Conservation (phyloP, 495 filamentous ascomycete species). For the Penicillium mononematosum region DNA sequence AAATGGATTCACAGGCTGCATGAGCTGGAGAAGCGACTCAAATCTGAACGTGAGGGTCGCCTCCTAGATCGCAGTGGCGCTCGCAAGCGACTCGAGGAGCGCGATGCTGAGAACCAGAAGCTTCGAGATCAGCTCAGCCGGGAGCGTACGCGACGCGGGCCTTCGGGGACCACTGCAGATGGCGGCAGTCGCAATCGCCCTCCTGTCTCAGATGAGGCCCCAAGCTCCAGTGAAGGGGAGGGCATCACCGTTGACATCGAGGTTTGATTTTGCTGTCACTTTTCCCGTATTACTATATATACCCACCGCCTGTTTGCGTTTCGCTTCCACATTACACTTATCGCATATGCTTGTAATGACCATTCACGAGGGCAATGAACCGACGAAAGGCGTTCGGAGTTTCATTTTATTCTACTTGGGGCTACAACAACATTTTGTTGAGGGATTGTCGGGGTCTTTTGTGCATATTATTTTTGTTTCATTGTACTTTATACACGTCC, state of each 20-base stretch:
- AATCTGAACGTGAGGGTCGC: slow-evolving; percentile 85
- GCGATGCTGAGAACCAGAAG: slow-evolving; percentile 71
- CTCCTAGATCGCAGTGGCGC: slow-evolving; percentile 80
- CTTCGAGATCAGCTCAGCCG: slow-evolving; percentile 68
- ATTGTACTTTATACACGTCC: slow-evolving; percentile 19
- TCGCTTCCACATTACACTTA: slow-evolving; percentile 6
- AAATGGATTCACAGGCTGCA: slow-evolving; percentile 82
- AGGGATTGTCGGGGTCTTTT: not conserved
- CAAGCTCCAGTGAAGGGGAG: slow-evolving; percentile 46
- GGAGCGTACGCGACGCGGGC: slow-evolving; percentile 51
- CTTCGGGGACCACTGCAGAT: slow-evolving; percentile 21
- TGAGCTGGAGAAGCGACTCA: slow-evolving; percentile 84
- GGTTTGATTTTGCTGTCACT: slow-evolving; percentile 28
- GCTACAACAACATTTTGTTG: not conserved
- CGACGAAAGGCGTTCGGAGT: slow-evolving; percentile 8
- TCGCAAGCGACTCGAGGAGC: slow-evolving; percentile 79
- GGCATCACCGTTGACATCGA: slow-evolving; percentile 48
- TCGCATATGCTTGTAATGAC: slow-evolving; percentile 20
- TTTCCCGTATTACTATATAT: slow-evolving; percentile 25
- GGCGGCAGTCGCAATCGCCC: slow-evolving; percentile 14
- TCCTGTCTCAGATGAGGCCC: slow-evolving; percentile 31
- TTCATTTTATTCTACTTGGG: slow-evolving; percentile 4
- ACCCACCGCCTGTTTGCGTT: slow-evolving; percentile 12
- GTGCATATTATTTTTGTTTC: slow-evolving; percentile 4
- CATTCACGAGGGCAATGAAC: slow-evolving; percentile 25